phyloP scores from a whole-genome alignment of 192 early-diverging fungal species.

The Phycomyces nitens region DNA sequence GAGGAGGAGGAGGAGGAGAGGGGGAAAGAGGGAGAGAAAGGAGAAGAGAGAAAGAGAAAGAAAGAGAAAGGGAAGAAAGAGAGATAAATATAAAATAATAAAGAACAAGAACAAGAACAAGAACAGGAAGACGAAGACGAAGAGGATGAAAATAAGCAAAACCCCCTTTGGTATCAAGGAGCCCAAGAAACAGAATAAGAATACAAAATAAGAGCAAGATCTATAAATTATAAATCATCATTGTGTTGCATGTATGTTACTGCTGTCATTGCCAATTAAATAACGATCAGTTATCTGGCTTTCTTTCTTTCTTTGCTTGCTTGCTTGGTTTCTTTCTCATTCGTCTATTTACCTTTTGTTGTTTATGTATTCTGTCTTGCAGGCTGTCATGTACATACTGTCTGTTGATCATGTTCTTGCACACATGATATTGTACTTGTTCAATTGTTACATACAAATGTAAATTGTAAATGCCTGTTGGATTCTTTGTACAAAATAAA shows the following conservation, averaged over 20 bases:
- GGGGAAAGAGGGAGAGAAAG: neutral
- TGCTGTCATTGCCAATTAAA: too few species aligned
- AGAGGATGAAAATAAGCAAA: neutral
- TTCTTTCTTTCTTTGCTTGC: neutral
- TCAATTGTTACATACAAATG: too few species aligned
- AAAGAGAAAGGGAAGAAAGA: slow-evolving; percentile 2
- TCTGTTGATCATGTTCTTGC: too few species aligned
- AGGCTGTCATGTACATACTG: too few species aligned
- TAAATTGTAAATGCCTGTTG: too few species aligned
- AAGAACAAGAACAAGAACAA: neutral
- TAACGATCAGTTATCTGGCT: neutral
- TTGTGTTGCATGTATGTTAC: too few species aligned
- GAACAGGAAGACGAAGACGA: slow-evolving; percentile 1
- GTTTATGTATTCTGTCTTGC: too few species aligned
- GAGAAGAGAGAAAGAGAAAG: neutral
- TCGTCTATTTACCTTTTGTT: neutral
- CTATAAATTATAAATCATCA: too few species aligned
- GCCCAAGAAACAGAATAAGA: neutral
- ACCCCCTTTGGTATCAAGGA: slow-evolving; percentile 1
- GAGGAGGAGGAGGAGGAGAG: too few species aligned
- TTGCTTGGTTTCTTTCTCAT: neutral
- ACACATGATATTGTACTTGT: too few species aligned
- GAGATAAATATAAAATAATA: too few species aligned
- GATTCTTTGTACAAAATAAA: too few species aligned
- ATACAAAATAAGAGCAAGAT: neutral